Conservation (phyloP, 805 yeast genomes). For the Candida methanosorbosa region DNA sequence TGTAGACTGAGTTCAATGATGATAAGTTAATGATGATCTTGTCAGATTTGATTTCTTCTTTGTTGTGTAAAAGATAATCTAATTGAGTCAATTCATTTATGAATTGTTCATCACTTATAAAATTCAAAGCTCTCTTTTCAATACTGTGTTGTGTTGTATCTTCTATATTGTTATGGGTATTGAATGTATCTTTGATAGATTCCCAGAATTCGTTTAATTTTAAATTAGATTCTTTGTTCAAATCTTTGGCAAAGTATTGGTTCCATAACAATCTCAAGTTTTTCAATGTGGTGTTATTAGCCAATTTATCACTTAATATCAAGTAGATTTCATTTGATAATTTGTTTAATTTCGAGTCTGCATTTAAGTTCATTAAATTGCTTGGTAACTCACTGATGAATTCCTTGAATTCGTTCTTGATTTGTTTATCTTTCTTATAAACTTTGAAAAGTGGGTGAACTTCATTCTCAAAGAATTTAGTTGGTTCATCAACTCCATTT, state of each 20-base stretch:
- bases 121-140: slow-evolving; percentile 18
- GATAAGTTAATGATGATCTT: slow-evolving; percentile 30
- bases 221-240: slow-evolving; percentile 18
- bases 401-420: slow-evolving; percentile 6
- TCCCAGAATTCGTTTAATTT: slow-evolving; percentile 30
- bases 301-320: slow-evolving; percentile 9
- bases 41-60: slow-evolving; percentile 11
- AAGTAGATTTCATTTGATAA: slow-evolving; percentile 20
- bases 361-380: slow-evolving; percentile 9
- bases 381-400: slow-evolving; percentile 19
- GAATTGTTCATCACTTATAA: slow-evolving; percentile 37
- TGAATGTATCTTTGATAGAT: slow-evolving; percentile 16
- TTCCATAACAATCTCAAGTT: slow-evolving; percentile 16
- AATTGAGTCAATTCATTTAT: slow-evolving; percentile 41
- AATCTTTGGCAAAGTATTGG: slow-evolving; percentile 12
- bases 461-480: slow-evolving; percentile 16
- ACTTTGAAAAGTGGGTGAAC: slow-evolving; percentile 14
- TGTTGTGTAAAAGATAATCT: slow-evolving; percentile 26
- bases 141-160: slow-evolving; percentile 4
- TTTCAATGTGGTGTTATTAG: slow-evolving; percentile 4
- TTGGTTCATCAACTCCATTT: slow-evolving; percentile 32
- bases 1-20: slow-evolving; percentile 32
- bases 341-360: slow-evolving; percentile 9
- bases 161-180: slow-evolving; percentile 4
- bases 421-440: neutral